These are phyloP conservation scores for Blakeslea trispora DNA, from an alignment of 371 early-diverging fungal genomes.

Conservation along the genomic window DNA sequence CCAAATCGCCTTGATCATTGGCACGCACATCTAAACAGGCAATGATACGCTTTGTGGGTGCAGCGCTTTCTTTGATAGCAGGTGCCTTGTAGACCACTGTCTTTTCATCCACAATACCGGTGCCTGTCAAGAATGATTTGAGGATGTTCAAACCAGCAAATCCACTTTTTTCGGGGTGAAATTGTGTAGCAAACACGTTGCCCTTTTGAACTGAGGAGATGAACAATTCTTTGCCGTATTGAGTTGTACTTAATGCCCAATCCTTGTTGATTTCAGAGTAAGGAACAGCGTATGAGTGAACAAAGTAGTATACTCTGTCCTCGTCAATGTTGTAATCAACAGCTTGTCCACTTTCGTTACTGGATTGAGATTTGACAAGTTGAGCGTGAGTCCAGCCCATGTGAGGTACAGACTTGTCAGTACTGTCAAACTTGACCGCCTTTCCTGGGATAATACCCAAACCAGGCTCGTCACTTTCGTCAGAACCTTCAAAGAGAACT, in stretches of 20 bases:
- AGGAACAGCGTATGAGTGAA: conserved; percentile 92
- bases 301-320: conserved; percentile 86
- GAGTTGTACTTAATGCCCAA: conserved; percentile 79
- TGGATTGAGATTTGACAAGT: conserved; percentile 35
- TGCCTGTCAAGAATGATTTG: conserved; percentile 74
- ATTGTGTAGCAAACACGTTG: conserved; percentile 94
- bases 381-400: conserved; percentile 95
- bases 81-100: conserved; percentile 31
- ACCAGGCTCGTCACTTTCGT: conserved; percentile 83
- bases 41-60: conserved; percentile 88
- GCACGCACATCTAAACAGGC: conserved; percentile 97
- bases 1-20: conserved; percentile 94
- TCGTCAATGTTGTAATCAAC: conserved; percentile 48
- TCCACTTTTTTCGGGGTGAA: conserved; percentile 98
- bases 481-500: conserved; percentile 88
- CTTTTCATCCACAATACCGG: conserved; percentile 37
- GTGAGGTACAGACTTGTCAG: conserved; percentile 89
- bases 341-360: conserved; percentile 26
- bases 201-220: conserved; percentile 81
- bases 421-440: conserved; percentile 67
- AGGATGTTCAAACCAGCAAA: conserved; percentile 83
- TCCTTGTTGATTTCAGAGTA: conserved; percentile 51
- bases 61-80: conserved; percentile 44
- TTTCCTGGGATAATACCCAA: conserved; percentile 83
- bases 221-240: conserved; percentile 87